A percentile compares a stretch with the other conserved stretches of the same genome.
Conservation (phyloP, 2,329 filamentous ascomycete genomes). For the Aspergillus pseudoterreus region DNA sequence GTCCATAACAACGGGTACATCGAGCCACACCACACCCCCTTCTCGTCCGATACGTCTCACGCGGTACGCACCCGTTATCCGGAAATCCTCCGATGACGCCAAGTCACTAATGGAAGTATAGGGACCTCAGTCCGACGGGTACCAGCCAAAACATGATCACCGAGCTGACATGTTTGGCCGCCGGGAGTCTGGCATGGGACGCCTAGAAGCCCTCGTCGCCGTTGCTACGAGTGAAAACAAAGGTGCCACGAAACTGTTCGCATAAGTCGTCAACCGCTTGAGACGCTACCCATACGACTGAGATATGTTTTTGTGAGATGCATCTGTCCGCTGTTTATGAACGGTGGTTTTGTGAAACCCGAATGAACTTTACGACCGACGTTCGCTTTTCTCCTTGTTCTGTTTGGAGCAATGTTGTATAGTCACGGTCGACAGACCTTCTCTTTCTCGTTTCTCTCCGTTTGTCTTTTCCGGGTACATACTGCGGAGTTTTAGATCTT, state of each 20-base stretch:
- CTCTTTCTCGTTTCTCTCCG: slow-evolving; percentile 5
- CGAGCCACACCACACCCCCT: slow-evolving; percentile 38
- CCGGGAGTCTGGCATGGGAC: slow-evolving; percentile 40
- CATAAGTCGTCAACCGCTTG: slow-evolving; percentile 12
- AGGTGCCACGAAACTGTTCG: slow-evolving; percentile 29
- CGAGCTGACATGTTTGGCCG: slow-evolving; percentile 26
- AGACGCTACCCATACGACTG: not conserved
- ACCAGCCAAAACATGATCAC: slow-evolving; percentile 25
- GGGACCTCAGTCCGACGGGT: slow-evolving; percentile 29
- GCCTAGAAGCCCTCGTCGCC: slow-evolving; percentile 49
- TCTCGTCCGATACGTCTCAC: slow-evolving; percentile 34
- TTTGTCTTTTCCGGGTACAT: slow-evolving; percentile 12
- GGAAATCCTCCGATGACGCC: slow-evolving; percentile 20
- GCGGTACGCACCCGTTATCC: slow-evolving; percentile 36
- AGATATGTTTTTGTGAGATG: not conserved
- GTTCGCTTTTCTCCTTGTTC: slow-evolving; percentile 6
- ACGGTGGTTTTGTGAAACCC: too few relatives aligned
- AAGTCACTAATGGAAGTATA: slow-evolving; percentile 30
- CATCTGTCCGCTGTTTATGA: not conserved
- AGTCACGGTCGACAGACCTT: slow-evolving; percentile 13
- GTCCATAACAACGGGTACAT: slow-evolving; percentile 47
- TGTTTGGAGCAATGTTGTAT: slow-evolving; percentile 14
- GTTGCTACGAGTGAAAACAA: slow-evolving; percentile 48
- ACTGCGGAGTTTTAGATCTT: slow-evolving; percentile 16
- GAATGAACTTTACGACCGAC: not conserved